Evolutionary conservation across 352 stramenopile species (phyloP).

Genomic region (Saprolegnia diclina): DNA sequence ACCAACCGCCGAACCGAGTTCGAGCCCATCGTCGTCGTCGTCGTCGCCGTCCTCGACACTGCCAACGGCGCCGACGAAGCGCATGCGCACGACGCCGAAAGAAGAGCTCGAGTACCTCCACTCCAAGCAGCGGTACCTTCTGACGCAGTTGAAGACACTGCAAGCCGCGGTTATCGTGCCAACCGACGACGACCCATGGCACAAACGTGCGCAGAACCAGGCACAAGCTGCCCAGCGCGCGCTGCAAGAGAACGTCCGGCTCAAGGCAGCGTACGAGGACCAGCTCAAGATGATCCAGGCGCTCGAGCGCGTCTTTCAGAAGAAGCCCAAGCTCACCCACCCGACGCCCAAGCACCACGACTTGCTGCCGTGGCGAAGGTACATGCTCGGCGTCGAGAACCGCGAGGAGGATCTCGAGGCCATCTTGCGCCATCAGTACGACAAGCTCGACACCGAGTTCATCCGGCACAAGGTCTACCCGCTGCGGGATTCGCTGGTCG

Average conservation of each 20-base stretch:
- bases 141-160: neutral
- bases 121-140: conserved; percentile 6
- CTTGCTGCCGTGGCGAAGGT: neutral
- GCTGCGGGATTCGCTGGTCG: neutral
- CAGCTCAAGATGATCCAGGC: conserved; percentile 12
- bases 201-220: conserved; percentile 4
- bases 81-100: neutral
- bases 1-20: neutral
- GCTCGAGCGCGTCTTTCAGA: conserved; percentile 1
- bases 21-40: neutral
- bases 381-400: neutral
- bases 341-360: neutral
- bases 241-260: conserved; percentile 13
- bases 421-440: neutral
- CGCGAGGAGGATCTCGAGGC: neutral
- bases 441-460: conserved; percentile 1
- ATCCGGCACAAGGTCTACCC: neutral
- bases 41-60: neutral
- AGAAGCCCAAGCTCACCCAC: neutral
- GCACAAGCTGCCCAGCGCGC: conserved; percentile 5
- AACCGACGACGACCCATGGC: neutral
- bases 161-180: neutral
- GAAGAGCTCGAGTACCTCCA: conserved; percentile 12
- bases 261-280: conserved; percentile 16
- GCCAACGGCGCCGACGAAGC: neutral